Base-by-base conservation (phyloP, 176 grass and related monocot species). In the Triticum monococcum region DNA sequence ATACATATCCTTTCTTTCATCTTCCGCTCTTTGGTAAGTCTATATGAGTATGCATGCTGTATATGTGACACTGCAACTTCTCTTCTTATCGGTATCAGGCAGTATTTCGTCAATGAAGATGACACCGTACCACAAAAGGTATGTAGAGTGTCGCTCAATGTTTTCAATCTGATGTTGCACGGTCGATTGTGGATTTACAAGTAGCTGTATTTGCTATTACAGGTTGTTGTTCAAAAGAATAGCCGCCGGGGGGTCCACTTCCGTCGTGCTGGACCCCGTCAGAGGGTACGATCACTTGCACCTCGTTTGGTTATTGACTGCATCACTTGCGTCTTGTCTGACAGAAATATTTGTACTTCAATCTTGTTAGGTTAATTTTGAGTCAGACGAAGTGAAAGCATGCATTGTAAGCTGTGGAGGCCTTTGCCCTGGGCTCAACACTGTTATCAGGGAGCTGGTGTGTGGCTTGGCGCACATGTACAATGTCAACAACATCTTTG, bases 381-480 rank as follows among this genome's bases (percentile, higher is more conserved):
- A 96, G 18, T 82, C 97, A 24, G 94, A 96, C 79, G 94, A 99
- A 52, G 97, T 96, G 25, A 84, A 89, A 79, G 87, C 92, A 52
- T 99, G 97, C 85, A 99, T 99, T 92, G 94, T 99, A 73, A 96
- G 92, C 26, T 99, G 97, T 86, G 97, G 97, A 84, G 97, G 97
- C 56, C 92, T 99, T 71, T 99, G 97, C 85, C 97, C 97, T 88
- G 97, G 97, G 20, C 92, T 99, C 86, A 99, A 96, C 83, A 99
- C 97, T 33, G 97, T 99, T 56, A 99, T 99, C 72, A 96, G 97
- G 72, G 97, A 99, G 79, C 57, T 99, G 8, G 97, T 99, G 45
- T 99, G 97, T 90, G 92, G 94, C 46, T 87, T 99, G 78, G 85
- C 90, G 13, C 89, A 99, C 89, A 99, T 99, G 97, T 99, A 99